These are phyloP conservation scores for Dendrobium catenatum DNA, from an alignment of 106 monocot genomes.

Conservation along the genomic window DNA sequence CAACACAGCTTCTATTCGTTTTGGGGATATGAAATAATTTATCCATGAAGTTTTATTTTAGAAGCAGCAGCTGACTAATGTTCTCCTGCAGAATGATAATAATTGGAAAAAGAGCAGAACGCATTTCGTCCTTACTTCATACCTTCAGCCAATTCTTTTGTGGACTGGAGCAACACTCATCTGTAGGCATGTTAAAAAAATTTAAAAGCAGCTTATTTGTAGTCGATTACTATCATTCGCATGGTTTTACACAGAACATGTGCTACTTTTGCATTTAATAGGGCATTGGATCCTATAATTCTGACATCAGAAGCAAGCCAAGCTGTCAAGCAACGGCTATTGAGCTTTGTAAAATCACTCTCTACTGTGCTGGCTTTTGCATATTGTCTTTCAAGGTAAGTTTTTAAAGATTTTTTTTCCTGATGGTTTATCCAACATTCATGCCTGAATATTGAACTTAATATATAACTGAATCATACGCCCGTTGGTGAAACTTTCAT, in stretches of 20 bases:
- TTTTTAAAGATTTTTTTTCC: neutral
- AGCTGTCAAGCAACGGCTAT: slow-evolving; percentile 73
- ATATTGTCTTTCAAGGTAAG: slow-evolving; percentile 80
- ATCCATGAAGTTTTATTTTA: neutral
- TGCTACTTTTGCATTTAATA: slow-evolving; percentile 22
- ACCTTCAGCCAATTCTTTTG: slow-evolving; percentile 83
- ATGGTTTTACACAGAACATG: neutral
- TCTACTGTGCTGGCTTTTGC: slow-evolving; percentile 84
- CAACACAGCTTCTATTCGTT: neutral
- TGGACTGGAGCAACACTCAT: slow-evolving; percentile 73
- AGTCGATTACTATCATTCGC: neutral
- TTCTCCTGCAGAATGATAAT: slow-evolving; percentile 38
- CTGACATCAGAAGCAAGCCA: slow-evolving; percentile 79
- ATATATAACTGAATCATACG: neutral
- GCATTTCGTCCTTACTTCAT: slow-evolving; percentile 55
- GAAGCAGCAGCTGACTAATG: neutral
- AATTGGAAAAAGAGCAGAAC: slow-evolving; percentile 94
- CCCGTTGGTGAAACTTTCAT: neutral
- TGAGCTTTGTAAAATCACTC: slow-evolving; percentile 80
- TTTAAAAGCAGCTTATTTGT: neutral
- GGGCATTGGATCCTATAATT: slow-evolving; percentile 58
- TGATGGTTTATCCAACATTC: neutral
- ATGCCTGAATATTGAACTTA: neutral
- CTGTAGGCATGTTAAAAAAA: slow-evolving; percentile 43
- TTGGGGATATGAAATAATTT: neutral